A percentile compares a stretch with the other conserved stretches of the same genome.
Conservation (phyloP, 371 early-diverging fungal genomes). For the Mortierella polycephala region DNA sequence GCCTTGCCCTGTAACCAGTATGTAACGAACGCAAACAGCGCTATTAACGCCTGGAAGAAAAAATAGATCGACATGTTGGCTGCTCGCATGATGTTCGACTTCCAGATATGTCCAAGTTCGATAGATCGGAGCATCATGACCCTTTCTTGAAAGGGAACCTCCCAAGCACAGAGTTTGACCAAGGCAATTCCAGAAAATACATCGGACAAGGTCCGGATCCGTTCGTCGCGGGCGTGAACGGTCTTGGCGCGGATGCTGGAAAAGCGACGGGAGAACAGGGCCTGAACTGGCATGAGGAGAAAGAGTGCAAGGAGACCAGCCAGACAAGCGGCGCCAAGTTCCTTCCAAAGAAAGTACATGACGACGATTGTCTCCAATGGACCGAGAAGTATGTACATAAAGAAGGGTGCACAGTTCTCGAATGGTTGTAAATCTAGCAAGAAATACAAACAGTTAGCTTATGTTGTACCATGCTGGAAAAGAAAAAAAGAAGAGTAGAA, state of each 20-base stretch:
- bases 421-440: conserved; percentile 36
- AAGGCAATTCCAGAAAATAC: conserved; percentile 55
- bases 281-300: conserved; percentile 37
- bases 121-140: conserved; percentile 20
- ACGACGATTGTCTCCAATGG: conserved; percentile 46
- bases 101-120: conserved; percentile 22
- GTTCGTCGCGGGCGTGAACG: conserved; percentile 64
- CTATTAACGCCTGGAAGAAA: conserved; percentile 59
- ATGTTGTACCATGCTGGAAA: not conserved
- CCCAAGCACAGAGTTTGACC: conserved; percentile 62
- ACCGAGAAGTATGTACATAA: conserved; percentile 14
- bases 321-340: conserved; percentile 66
- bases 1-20: conserved; percentile 33
- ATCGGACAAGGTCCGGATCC: conserved; percentile 70
- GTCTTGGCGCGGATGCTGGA: conserved; percentile 57
- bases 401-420: conserved; percentile 26
- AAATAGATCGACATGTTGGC: conserved; percentile 31
- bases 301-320: conserved; percentile 68
- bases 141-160: conserved; percentile 51
- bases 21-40: conserved; percentile 27
- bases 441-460: not conserved
- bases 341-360: conserved; percentile 64
- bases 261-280: conserved; percentile 25
- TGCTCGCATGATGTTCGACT: conserved; percentile 26
- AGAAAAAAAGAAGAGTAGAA: not conserved